phyloP scores from a whole-genome alignment of 1,284 basidiomycete genomes.

The Naganishia sp. region DNA sequence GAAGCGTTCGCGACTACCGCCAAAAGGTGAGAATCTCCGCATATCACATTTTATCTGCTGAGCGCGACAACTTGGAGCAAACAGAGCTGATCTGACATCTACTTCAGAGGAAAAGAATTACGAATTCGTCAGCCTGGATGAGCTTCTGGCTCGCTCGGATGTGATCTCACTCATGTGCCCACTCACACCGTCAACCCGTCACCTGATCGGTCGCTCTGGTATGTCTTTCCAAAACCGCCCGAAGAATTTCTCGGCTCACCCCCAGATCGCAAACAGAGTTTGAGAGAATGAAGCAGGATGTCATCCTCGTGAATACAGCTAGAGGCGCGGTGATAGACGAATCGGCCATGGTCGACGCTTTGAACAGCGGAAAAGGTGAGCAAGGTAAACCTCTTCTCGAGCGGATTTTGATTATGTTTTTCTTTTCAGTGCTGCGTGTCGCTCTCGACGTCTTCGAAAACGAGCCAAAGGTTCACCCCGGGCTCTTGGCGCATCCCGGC shows the following conservation, averaged over 20 bases:
- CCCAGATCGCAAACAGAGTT: slow-evolving; percentile 61
- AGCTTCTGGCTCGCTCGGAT: slow-evolving; percentile 71
- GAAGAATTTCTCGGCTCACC: no score
- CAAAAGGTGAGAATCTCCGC: slow-evolving; percentile 46
- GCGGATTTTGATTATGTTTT: no score
- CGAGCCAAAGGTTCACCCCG: slow-evolving; percentile 81
- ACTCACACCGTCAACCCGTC: slow-evolving; percentile 42
- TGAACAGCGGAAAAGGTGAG: slow-evolving; percentile 64
- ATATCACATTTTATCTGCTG: no score
- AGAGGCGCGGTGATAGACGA: slow-evolving; percentile 87
- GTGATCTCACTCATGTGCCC: slow-evolving; percentile 63
- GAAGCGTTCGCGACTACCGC: slow-evolving; percentile 64
- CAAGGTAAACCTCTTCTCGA: no score
- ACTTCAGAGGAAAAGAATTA: slow-evolving; percentile 17
- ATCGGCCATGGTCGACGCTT: slow-evolving; percentile 75
- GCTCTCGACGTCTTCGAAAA: slow-evolving; percentile 88
- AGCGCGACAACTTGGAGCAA: not conserved
- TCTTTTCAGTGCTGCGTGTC: slow-evolving; percentile 69
- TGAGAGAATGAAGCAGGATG: slow-evolving; percentile 72
- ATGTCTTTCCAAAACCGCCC: not conserved
- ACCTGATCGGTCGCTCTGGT: slow-evolving; percentile 13
- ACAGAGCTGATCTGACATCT: not conserved
- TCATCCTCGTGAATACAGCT: slow-evolving; percentile 84
- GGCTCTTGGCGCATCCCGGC: slow-evolving; percentile 53
- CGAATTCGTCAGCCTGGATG: slow-evolving; percentile 68